Percentiles rank a stretch among this genome's conserved stretches.
These are phyloP conservation scores for Myrica gale DNA, from an alignment of 306 rosid species.

Conservation along the genomic window DNA sequence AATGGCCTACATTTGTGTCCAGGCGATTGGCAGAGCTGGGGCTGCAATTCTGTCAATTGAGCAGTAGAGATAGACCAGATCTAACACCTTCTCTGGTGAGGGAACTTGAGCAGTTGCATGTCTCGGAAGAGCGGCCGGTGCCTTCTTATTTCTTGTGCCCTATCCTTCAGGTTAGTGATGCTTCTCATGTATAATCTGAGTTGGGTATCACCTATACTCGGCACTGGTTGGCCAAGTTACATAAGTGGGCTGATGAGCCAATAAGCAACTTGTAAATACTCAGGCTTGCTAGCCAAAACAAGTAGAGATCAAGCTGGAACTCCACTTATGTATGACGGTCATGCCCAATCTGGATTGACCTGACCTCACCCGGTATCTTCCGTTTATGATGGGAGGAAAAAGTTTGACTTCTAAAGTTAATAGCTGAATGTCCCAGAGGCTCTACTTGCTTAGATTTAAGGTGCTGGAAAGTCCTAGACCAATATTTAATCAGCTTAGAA, in stretches of 20 bases:
- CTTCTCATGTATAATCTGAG: neutral
- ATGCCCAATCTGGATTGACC: neutral
- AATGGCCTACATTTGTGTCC: slow-evolving; percentile 66
- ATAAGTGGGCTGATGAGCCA: slow-evolving; percentile 4
- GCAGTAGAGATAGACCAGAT: neutral
- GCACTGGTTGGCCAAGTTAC: neutral
- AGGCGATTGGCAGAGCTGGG: slow-evolving; percentile 60
- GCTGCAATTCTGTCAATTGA: slow-evolving; percentile 55
- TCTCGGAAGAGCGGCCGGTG: slow-evolving; percentile 64
- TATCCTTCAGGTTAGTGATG: slow-evolving; percentile 58
- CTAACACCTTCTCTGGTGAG: slow-evolving; percentile 59
- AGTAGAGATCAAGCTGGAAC: neutral
- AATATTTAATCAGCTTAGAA: no score
- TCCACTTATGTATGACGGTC: neutral
- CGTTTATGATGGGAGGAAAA: neutral
- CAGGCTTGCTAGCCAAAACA: neutral
- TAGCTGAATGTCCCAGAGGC: neutral
- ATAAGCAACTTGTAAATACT: neutral
- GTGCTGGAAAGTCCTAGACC: neutral
- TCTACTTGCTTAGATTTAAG: no score
- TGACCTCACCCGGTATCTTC: neutral
- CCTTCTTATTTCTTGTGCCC: slow-evolving; percentile 87
- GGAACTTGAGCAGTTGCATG: slow-evolving; percentile 67
- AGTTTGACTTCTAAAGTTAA: neutral
- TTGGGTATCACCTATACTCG: neutral